Evolutionary conservation across 2,329 filamentous ascomycete genomes (phyloP).

Genomic region (Trichoderma lentiforme): DNA sequence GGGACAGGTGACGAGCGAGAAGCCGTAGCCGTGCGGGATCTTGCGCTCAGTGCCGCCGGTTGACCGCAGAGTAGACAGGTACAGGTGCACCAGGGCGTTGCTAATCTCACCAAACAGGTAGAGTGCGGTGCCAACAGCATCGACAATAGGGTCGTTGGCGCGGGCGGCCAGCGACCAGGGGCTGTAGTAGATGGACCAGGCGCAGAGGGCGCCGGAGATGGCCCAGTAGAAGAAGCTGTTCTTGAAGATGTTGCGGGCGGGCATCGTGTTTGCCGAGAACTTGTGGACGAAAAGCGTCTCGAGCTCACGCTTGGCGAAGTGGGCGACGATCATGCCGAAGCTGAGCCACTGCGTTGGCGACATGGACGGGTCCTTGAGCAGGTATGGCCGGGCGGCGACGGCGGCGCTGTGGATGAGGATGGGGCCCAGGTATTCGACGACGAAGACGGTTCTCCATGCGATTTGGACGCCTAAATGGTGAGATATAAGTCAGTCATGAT

Average conservation of each 20-base stretch:
- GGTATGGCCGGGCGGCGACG: constrained; percentile 67
- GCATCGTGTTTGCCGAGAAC: constrained; percentile 95
- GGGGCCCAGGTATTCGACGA: constrained; percentile 92
- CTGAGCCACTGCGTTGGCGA: constrained; percentile 68
- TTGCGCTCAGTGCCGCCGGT: constrained; percentile 80
- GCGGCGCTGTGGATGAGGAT: constrained; percentile 79
- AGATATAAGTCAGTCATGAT: neutral
- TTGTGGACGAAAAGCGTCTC: constrained; percentile 94
- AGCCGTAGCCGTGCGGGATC: constrained; percentile 83
- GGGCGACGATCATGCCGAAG: constrained; percentile 69
- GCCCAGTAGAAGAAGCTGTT: constrained; percentile 96
- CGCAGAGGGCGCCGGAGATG: constrained; percentile 74
- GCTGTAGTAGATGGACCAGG: constrained; percentile 74
- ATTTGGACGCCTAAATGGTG: constrained; percentile 72
- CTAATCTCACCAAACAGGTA: constrained; percentile 75
- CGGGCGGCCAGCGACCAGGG: constrained; percentile 67
- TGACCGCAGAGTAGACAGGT: constrained; percentile 72
- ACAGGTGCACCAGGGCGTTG: constrained; percentile 77
- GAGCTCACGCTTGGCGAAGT: constrained; percentile 93
- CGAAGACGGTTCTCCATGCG: constrained; percentile 87
- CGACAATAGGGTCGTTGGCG: constrained; percentile 46
- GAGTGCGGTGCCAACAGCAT: constrained; percentile 66
- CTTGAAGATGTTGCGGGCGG: constrained; percentile 83
- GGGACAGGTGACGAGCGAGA: constrained; percentile 84
- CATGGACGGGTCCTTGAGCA: constrained; percentile 49